Conservation (phyloP, 2,329 filamentous ascomycete species). For the Xylaria sp. region DNA sequence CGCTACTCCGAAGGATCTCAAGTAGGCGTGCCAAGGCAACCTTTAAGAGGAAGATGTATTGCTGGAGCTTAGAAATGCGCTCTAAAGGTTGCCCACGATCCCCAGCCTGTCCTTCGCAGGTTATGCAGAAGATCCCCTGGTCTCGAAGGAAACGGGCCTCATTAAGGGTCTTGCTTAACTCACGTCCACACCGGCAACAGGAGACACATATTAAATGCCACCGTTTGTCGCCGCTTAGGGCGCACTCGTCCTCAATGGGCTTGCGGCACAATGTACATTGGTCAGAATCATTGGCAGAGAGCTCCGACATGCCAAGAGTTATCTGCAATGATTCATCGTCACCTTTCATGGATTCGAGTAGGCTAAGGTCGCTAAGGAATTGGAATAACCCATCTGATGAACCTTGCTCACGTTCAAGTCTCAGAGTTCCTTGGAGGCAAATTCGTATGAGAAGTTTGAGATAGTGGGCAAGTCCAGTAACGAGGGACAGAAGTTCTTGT, state of each 20-base stretch:
- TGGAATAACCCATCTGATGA: conserved; percentile 76
- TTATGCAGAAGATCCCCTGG: conserved; percentile 72
- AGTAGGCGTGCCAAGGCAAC: conserved; percentile 90
- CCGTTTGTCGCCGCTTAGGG: conserved; percentile 73
- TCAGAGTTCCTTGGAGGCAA: conserved; percentile 89
- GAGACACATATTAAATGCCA: conserved; percentile 86
- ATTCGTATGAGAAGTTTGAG: conserved; percentile 97
- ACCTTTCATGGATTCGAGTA: conserved; percentile 78
- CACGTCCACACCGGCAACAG: conserved; percentile 69
- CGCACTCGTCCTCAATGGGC: conserved; percentile 93
- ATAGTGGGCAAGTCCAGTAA: conserved; percentile 95
- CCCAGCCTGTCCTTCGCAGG: conserved; percentile 64
- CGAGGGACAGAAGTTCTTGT: conserved; percentile 95
- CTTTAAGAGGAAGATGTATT: conserved; percentile 91
- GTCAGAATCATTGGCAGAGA: conserved; percentile 80
- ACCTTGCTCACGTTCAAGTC: conserved; percentile 83
- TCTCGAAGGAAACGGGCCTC: conserved; percentile 75
- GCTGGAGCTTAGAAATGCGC: conserved; percentile 82
- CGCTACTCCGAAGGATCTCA: conserved; percentile 82
- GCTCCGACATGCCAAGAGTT: conserved; percentile 66
- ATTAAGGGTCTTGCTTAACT: conserved; percentile 71
- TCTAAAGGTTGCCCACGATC: conserved; percentile 65
- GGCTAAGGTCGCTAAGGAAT: conserved; percentile 83
- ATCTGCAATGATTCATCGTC: conserved; percentile 73
- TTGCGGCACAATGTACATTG: conserved; percentile 82